Conservation (phyloP, 23 red algal species). For the Gracilariopsis chorda region DNA sequence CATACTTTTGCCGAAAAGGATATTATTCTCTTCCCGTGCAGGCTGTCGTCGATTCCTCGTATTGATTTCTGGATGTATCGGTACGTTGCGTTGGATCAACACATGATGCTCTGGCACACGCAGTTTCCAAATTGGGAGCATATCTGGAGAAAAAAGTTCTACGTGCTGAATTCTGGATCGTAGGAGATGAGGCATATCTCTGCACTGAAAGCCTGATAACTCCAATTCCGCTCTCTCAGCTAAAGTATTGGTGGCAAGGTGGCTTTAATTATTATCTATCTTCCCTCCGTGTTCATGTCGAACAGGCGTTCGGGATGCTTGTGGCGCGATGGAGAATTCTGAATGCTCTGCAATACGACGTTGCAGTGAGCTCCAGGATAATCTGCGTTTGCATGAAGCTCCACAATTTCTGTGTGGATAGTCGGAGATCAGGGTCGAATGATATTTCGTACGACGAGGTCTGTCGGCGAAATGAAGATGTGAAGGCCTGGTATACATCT, state of each 20-base stretch:
- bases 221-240: not conserved
- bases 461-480: not conserved
- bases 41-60: not conserved
- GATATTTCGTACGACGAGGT: not conserved
- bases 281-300: not conserved
- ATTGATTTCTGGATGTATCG: not conserved
- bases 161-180: not conserved
- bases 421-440: not conserved
- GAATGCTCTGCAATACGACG: not conserved
- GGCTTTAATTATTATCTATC: not conserved
- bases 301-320: constrained; percentile 2
- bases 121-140: not conserved
- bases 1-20: not conserved
- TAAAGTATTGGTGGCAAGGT: not conserved
- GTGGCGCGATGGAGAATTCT: not conserved
- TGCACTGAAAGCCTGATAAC: not conserved
- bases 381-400: not conserved
- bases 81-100: not conserved
- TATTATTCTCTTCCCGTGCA: not conserved
- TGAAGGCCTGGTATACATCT: not conserved
- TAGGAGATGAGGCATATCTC: not conserved
- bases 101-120: not conserved
- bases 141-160: not conserved
- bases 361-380: not conserved
- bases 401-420: not conserved